Base-by-base conservation (phyloP, 2,329 filamentous ascomycete species). In the Celoporthe dispersa region DNA sequence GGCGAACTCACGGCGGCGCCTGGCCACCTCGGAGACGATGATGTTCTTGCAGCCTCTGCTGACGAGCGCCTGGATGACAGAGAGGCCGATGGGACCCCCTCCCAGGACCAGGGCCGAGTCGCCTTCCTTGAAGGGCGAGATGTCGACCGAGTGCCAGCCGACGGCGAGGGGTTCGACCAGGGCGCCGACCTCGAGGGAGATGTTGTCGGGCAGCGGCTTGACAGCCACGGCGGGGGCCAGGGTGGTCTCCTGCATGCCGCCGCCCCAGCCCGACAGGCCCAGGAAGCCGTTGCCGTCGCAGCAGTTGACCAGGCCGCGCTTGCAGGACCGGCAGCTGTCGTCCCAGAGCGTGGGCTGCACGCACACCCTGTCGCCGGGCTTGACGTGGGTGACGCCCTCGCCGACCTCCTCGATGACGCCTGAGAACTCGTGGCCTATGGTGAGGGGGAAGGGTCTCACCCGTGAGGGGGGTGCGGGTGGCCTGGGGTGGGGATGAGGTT, bases 91-190 rank as follows among this genome's bases (percentile, higher is more conserved):
- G 0, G 89, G 89, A 0, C 89, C 89, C 0, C 86, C 88, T 6
- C 89, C 89, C 3, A 90, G 78, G 8, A 91, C 82, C 28, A 91
- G 75, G 1, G 85, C 85, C 19, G 86, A 81, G 1, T 82, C 83
- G 2, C 78, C 70, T 16, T 81, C 81, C 48, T 74, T 70, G 28
- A 69, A 65, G 6, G 71, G 71, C 12, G 73, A 74, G 37, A 73
- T 66, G n/a, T 62, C 55, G 31, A 78, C 84, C 0, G 88, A 88
- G 74, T 91, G 89, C 88, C 88, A 91, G 11, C 87, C 88, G 0
- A 91, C 88, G 0, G 87, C 82, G 2, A 91, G 79, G 0, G 90
- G 89, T 73, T 91, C 89, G 8, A 91, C 84, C 3, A 91, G 80
- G 0, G 89, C 88, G 67, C 79, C 86, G 22, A 87, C 79, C 57